Base-by-base conservation (phyloP, 768 basidiomycete species). In the Flagelloscypha sp. region DNA sequence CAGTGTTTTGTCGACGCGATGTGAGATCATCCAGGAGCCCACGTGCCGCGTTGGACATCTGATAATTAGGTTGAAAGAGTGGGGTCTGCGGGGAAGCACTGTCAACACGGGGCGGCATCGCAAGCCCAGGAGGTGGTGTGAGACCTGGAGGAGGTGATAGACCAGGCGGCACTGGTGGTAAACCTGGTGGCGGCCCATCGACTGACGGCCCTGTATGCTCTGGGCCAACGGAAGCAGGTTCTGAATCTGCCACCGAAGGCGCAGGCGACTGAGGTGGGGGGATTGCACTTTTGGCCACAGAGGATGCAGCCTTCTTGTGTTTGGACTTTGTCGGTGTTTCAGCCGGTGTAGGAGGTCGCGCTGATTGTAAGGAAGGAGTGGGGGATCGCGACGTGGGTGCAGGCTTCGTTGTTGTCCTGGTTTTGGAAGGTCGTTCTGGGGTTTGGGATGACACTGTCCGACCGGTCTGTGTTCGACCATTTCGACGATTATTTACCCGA, bases 11-110 rank as follows among this genome's bases (percentile, higher is more conserved):
- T 29, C 87, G 71, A 22, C 87, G 66, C 15, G 75, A 75, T 50
- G 76, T 81, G 24, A 93, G 73, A 46, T 92, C 89, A 38, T 90
- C 85, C 30, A 93, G 64, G 30, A 93, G 66, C 1, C 84, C 85
- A 43, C 81, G 81, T 2, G 85, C 87, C 24, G 87, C 83, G 11
- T 68, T 83, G 0, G 89, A 90, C 67, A 90, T 85, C 49, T 90
- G 87, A 55, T 92, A 93, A 5, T 76, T 71, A 9, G 75, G 68
- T 38, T 72, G 68, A 43, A 70, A 49, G 38, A 71, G 32, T 46
- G 73, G 60, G 22, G 72, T 65, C 48, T 70, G 68, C 20, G 74
- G 68, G 12, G 70, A 66, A 12, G 67, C 64, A 3, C 68, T 68
- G 21, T 68, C 74, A 31, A 55, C 51, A 41, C 68, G 73, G 33